phyloP scores from a whole-genome alignment of 2,329 filamentous ascomycete genomes.

The Colletotrichum sp. region DNA sequence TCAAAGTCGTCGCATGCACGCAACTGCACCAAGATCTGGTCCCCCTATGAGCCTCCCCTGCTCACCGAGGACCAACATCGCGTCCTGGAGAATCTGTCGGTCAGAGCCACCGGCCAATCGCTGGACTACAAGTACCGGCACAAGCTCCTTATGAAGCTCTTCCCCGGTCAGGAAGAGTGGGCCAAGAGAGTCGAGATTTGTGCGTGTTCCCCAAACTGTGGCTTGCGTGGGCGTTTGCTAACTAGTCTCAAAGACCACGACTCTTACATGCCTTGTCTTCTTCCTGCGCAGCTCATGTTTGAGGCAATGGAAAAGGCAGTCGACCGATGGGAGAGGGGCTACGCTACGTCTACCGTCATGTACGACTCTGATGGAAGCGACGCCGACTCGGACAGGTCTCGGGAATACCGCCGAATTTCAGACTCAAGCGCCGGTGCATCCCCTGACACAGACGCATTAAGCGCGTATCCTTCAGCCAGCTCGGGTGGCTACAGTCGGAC shows the following conservation, averaged over 20 bases:
- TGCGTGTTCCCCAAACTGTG: neutral
- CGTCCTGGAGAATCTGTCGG: constrained; percentile 10
- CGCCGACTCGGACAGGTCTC: constrained; percentile 10
- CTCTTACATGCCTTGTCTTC: constrained; percentile 12
- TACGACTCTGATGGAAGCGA: constrained; percentile 18
- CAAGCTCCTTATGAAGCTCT: constrained; percentile 18
- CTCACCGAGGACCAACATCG: constrained; percentile 12
- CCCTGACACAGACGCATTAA: constrained; percentile 11
- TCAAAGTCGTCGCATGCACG: constrained; percentile 16
- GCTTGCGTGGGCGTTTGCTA: neutral
- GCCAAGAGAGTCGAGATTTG: constrained; percentile 14
- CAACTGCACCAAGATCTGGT: constrained; percentile 11
- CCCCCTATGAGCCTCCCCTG: constrained; percentile 4
- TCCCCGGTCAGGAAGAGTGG: constrained; percentile 17
- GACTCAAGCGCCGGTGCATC: constrained; percentile 10
- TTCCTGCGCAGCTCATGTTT: constrained; percentile 17
- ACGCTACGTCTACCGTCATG: neutral
- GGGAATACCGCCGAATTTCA: constrained; percentile 10
- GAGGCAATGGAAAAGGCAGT: constrained; percentile 16
- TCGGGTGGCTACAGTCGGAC: constrained; percentile 9
- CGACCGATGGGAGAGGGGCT: constrained; percentile 14
- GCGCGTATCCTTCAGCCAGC: neutral
- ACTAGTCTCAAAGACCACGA: constrained; percentile 1
- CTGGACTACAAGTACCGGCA: constrained; percentile 17
- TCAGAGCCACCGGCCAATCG: constrained; percentile 12